A percentile compares a stretch with the other conserved stretches of the same genome.
phyloP scores from a whole-genome alignment of 108 stramenopile genomes.

The Nitzschia inconspicua region DNA sequence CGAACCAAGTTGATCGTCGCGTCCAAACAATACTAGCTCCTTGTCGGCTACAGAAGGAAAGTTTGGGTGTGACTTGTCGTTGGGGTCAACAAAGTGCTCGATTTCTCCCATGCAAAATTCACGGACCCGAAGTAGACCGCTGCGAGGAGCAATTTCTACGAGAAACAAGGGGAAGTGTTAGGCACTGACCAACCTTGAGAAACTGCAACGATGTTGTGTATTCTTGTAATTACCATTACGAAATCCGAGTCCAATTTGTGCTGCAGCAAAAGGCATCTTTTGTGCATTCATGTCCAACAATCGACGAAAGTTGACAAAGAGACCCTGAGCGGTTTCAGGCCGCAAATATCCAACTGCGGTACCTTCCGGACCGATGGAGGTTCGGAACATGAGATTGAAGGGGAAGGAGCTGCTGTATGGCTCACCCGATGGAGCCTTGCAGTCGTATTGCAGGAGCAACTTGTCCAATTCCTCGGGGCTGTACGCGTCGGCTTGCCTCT shows the following conservation, averaged over 20 bases:
- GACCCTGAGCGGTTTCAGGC: slow-evolving; percentile 98
- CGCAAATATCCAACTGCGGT: slow-evolving; percentile 95
- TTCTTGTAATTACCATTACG: slow-evolving; percentile 75
- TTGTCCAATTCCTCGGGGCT: slow-evolving; percentile 91
- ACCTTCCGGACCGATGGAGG: slow-evolving; percentile 98
- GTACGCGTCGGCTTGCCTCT: slow-evolving; percentile 98
- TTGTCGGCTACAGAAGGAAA: slow-evolving; percentile 86
- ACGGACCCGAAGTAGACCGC: slow-evolving; percentile 97
- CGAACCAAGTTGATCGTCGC: slow-evolving; percentile 95
- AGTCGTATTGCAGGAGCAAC: slow-evolving; percentile 81
- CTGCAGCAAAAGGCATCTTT: slow-evolving; percentile 98
- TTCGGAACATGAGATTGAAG: slow-evolving; percentile 99
- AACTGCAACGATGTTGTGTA: neutral
- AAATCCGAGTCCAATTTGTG: slow-evolving; percentile 98
- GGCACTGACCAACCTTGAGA: neutral
- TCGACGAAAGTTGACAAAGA: slow-evolving; percentile 99
- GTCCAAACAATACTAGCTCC: slow-evolving; percentile 85
- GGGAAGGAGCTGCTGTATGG: slow-evolving; percentile 92
- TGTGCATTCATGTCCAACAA: slow-evolving; percentile 95
- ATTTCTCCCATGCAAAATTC: slow-evolving; percentile 99
- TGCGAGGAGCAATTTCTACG: slow-evolving; percentile 96
- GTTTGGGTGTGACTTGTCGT: slow-evolving; percentile 95
- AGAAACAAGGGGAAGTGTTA: neutral
- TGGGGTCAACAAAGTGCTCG: slow-evolving; percentile 99
- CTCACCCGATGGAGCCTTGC: slow-evolving; percentile 86